phyloP scores from a whole-genome alignment of 495 filamentous ascomycete genomes.

The Aspergillus cavernicola region DNA sequence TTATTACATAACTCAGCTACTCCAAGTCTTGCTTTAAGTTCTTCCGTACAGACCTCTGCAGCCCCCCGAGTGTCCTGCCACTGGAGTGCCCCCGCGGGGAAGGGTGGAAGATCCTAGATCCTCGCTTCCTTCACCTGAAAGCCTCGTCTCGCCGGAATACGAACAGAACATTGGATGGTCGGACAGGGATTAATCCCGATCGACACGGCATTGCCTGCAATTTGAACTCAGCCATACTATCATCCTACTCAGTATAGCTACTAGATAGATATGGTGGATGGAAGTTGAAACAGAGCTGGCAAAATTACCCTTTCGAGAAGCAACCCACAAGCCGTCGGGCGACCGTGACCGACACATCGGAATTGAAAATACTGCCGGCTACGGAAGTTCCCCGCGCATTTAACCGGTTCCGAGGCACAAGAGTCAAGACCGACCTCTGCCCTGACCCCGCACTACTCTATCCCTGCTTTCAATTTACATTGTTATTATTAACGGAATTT shows the following conservation, averaged over 20 bases:
- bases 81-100: conserved; percentile 22
- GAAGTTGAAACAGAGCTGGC: too few species aligned
- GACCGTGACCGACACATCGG: conserved; percentile 16
- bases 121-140: too few species aligned
- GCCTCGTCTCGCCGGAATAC: too few species aligned
- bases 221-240: too few species aligned
- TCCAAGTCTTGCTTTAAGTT: too few species aligned
- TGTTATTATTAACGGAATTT: too few species aligned
- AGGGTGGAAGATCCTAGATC: conserved; percentile 10
- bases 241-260: too few species aligned
- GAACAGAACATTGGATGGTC: conserved; percentile 9
- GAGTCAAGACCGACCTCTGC: too few species aligned
- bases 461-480: background rate
- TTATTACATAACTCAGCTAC: conserved; percentile 20
- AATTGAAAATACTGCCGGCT: conserved; percentile 13
- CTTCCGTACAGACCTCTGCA: too few species aligned
- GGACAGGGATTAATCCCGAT: conserved; percentile 22
- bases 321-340: conserved; percentile 8
- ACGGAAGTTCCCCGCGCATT: conserved; percentile 22
- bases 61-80: too few species aligned
- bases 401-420: conserved; percentile 25
- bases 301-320: background rate
- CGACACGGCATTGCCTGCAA: conserved; percentile 15
- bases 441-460: conserved; percentile 14
- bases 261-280: too few species aligned